Percentiles rank a stretch among this genome's conserved stretches.
phyloP scores from a whole-genome alignment of 768 basidiomycete genomes.

The Agrocybe pediades region DNA sequence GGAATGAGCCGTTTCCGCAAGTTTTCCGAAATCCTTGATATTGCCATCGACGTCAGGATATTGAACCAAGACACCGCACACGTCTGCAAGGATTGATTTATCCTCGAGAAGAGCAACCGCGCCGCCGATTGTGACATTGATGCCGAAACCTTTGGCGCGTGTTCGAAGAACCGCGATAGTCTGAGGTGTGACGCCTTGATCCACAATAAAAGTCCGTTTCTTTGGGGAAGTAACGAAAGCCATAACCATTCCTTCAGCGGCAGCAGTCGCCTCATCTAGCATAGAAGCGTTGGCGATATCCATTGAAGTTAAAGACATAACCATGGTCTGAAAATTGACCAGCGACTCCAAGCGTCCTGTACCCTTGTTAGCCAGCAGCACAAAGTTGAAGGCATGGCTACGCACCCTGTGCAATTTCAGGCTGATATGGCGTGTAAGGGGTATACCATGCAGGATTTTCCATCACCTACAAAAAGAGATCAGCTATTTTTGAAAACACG shows the following conservation, averaged over 20 bases:
- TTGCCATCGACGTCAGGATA: constrained; percentile 91
- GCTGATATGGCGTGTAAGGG: constrained; percentile 94
- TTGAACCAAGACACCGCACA: constrained; percentile 90
- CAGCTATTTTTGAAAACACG: constrained; percentile 22
- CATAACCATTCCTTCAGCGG: constrained; percentile 98
- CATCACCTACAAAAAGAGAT: constrained; percentile 53
- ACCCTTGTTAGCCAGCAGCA: constrained; percentile 11
- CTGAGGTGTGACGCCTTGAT: constrained; percentile 81
- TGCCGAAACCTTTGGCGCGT: constrained; percentile 92
- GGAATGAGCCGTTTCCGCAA: constrained; percentile 71
- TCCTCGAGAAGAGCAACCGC: constrained; percentile 51
- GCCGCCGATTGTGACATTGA: constrained; percentile 76
- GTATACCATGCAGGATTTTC: constrained; percentile 99
- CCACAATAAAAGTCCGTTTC: constrained; percentile 84
- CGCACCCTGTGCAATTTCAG: constrained; percentile 96
- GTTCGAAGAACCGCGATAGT: constrained; percentile 88
- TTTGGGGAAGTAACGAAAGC: constrained; percentile 67
- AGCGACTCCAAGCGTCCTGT: constrained; percentile 93
- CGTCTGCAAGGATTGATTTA: constrained; percentile 53
- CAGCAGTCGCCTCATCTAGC: constrained; percentile 93
- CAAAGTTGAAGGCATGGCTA: not conserved
- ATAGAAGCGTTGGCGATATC: constrained; percentile 96
- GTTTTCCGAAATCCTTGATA: constrained; percentile 68
- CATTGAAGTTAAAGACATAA: constrained; percentile 91
- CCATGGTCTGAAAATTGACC: constrained; percentile 96